A percentile compares a stretch with the other conserved stretches of the same genome.
These are phyloP conservation scores for Aleurites moluccanus DNA, from an alignment of 441 rosid species.

Conservation along the genomic window DNA sequence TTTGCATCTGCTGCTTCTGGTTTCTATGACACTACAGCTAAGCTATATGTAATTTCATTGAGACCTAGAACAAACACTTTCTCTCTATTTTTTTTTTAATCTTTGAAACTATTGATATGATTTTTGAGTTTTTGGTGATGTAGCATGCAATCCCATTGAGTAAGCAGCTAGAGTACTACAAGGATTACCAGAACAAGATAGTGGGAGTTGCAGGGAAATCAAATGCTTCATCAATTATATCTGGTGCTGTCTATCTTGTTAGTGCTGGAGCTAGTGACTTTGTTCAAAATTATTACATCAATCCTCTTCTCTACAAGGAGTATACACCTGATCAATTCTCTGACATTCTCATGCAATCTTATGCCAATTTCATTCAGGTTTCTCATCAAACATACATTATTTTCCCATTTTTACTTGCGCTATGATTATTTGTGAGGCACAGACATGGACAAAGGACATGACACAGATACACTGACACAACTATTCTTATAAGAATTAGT, in stretches of 20 bases:
- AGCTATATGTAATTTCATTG: conserved; percentile 47
- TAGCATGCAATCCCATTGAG: conserved; percentile 82
- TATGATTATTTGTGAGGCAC: conserved; percentile 10
- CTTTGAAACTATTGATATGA: not conserved
- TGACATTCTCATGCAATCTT: conserved; percentile 58
- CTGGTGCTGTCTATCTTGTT: conserved; percentile 58
- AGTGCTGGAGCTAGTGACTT: conserved; percentile 87
- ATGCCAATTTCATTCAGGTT: conserved; percentile 67
- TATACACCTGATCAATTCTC: conserved; percentile 81
- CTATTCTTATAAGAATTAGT: too few relatives aligned
- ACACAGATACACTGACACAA: too few relatives aligned
- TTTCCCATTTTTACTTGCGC: conserved; percentile 39
- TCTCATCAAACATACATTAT: conserved; percentile 35
- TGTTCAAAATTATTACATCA: conserved; percentile 81
- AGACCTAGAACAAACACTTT: not conserved
- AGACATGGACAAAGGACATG: too few relatives aligned
- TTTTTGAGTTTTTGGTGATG: conserved; percentile 12
- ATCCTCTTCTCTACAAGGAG: conserved; percentile 67
- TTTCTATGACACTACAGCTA: conserved; percentile 71
- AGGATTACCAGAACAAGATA: conserved; percentile 73
- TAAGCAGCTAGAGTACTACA: conserved; percentile 72
- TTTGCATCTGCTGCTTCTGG: conserved; percentile 98
- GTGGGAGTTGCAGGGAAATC: conserved; percentile 58
- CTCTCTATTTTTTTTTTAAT: not conserved
- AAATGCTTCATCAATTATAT: conserved; percentile 59